Percentiles rank a stretch among this genome's conserved stretches.
Evolutionary conservation across 208 protist species (phyloP).

Genomic region (Leishmania gerbilli): DNA sequence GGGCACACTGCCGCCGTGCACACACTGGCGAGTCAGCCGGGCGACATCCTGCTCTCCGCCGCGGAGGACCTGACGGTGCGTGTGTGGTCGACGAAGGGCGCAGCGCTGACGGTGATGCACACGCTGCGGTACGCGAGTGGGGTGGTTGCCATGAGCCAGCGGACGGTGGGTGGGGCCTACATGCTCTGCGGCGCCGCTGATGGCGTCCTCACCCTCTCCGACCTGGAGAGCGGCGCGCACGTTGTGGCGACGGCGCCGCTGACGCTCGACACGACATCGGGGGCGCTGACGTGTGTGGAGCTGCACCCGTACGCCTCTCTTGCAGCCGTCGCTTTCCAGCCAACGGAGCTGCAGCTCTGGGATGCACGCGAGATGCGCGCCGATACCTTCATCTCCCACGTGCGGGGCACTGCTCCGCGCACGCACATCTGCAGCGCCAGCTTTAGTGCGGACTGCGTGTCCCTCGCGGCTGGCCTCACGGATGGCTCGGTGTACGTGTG

Average conservation of each 20-base stretch:
- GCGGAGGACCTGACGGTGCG: constrained; percentile 98
- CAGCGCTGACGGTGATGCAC: constrained; percentile 34
- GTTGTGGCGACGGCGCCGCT: constrained; percentile 32
- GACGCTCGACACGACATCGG: constrained; percentile 14
- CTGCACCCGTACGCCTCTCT: constrained; percentile 74
- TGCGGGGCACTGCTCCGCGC: constrained; percentile 18
- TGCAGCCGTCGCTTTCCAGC: constrained; percentile 50
- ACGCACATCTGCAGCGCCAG: constrained; percentile 53
- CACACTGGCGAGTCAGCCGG: constrained; percentile 29
- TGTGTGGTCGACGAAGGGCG: constrained; percentile 91
- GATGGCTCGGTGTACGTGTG: constrained; percentile 91
- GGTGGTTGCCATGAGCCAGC: constrained; percentile 35
- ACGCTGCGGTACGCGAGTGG: constrained; percentile 54
- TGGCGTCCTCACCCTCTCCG: constrained; percentile 35
- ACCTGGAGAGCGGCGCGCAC: constrained; percentile 40
- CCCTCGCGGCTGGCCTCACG: constrained; percentile 80
- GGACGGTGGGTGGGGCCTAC: constrained; percentile 37
- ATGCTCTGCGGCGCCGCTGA: constrained; percentile 32
- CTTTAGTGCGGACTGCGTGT: constrained; percentile 96
- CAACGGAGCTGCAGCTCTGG: constrained; percentile 84
- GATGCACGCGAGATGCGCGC: constrained; percentile 83
- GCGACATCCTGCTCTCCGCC: constrained; percentile 72
- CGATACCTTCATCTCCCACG: constrained; percentile 72
- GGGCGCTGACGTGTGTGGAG: constrained; percentile 38
- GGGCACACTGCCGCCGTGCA: constrained; percentile 66